Conservation (phyloP, 192 early-diverging fungal genomes). For the Geranomyces michiganensis region DNA sequence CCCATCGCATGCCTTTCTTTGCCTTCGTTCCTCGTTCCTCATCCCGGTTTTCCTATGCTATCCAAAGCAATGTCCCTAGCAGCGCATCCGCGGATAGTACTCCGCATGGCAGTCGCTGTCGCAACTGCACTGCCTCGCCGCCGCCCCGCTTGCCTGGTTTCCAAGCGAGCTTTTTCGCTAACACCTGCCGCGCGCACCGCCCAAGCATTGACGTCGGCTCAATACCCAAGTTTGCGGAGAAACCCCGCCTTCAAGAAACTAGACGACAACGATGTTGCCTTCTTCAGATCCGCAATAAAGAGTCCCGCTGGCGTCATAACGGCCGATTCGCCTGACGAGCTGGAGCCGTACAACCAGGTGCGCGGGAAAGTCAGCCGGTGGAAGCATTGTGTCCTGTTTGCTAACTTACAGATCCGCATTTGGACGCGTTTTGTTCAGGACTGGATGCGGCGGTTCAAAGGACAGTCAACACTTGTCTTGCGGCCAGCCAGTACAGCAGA, state of each 20-base stretch:
- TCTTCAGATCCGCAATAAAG: conserved; percentile 11
- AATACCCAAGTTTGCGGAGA: conserved; percentile 32
- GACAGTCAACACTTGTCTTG: conserved; percentile 77
- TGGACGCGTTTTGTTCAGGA: conserved; percentile 47
- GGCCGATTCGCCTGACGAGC: conserved; percentile 22
- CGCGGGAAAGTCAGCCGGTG: neutral
- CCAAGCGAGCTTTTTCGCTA: too few relatives aligned
- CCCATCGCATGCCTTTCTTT: too few relatives aligned
- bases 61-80: too few relatives aligned
- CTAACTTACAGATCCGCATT: neutral
- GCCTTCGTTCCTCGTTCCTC: too few relatives aligned
- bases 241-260: conserved; percentile 34
- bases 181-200: neutral
- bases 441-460: conserved; percentile 95
- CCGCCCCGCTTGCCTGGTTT: too few relatives aligned
- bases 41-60: too few relatives aligned
- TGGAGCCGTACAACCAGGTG: conserved; percentile 52
- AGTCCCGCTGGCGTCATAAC: conserved; percentile 20
- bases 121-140: too few relatives aligned
- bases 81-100: too few relatives aligned
- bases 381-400: neutral
- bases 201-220: conserved; percentile 27
- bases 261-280: conserved; percentile 30
- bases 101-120: too few relatives aligned
- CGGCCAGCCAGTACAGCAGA: conserved; percentile 85